Conservation (phyloP, 176 grass and related monocot species). For the Zoysia pacifica region DNA sequence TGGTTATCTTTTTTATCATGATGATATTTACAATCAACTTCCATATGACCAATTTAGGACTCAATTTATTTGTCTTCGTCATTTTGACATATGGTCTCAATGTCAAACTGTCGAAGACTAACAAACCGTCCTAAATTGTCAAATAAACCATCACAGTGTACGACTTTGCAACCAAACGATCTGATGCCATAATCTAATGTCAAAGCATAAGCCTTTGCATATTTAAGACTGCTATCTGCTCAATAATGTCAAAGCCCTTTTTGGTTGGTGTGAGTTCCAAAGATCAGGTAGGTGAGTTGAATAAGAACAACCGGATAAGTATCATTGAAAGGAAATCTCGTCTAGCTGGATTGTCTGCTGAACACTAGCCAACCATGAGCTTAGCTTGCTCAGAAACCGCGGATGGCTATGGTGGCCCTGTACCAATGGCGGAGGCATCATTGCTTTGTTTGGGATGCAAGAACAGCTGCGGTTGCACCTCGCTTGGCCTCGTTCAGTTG, state of each 20-base stretch:
- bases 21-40: background rate
- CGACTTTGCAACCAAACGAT: background rate
- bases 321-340: background rate
- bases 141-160: background rate
- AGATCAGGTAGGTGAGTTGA: conserved; percentile 25
- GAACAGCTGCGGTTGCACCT: conserved; percentile 4
- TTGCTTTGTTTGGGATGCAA: conserved; percentile 42
- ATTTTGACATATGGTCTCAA: no score
- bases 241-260: conserved; percentile 8
- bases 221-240: no score
- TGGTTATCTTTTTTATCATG: background rate
- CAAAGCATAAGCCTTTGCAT: background rate
- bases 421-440: background rate
- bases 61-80: no score
- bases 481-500: background rate
- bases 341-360: conserved; percentile 1
- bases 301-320: background rate
- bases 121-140: no score
- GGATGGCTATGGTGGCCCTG: no score
- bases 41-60: background rate
- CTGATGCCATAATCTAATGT: background rate
- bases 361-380: background rate
- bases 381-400: no score
- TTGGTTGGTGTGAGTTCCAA: conserved; percentile 22
- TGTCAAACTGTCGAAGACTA: no score